Base-by-base conservation (phyloP, 768 basidiomycete species). In the Russula sp. region DNA sequence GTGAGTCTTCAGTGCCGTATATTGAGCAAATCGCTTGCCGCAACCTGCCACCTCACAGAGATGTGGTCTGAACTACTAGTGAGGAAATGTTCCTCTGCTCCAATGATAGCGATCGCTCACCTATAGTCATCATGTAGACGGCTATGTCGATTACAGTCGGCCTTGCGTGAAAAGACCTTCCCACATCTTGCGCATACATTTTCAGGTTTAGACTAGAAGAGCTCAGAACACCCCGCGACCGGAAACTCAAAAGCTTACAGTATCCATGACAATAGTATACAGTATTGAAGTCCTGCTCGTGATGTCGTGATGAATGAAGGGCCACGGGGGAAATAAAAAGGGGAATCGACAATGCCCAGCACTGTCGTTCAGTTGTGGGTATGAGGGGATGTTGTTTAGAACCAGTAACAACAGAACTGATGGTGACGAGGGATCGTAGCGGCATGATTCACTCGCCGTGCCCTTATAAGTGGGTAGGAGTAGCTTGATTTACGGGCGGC, bases 1-100 rank as follows among this genome's bases (percentile, higher is more conserved):
- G 64, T 90, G 88, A 1, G 82, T 85, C 64, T 81, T 83, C 56
- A 89, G 73, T 2, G 80, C 83, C 2, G 82, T 81, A 46, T 67
- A 71, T 70, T 89, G 88, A 9, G 80, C 71, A 68, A 90, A 90
- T 1, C 67, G 66, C 68, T 81, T 85, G 5, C 71, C 71, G 67
- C 88, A 90, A 6, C 70, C 68, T 22, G 7, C 13, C 11, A 29
- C 45, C 43, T 69, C 63, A 68, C 87, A 89, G 3, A 68, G 58
- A 62, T 82, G 75, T 7, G 79, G 81, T 55, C 87, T 88, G 43
- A 68, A 47, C n/a, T 54, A 49, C 20, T 54, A 14, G 34, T 56
- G 45, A 53, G 34, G 34, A 58, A 14, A 18, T 13, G 16, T 20
- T 49, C 10, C 52, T n/a, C 29, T 16, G 53, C 34, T 56, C 22